phyloP scores from a whole-genome alignment of 169 alveolate genomes.

The Amoebophrya sp. region DNA sequence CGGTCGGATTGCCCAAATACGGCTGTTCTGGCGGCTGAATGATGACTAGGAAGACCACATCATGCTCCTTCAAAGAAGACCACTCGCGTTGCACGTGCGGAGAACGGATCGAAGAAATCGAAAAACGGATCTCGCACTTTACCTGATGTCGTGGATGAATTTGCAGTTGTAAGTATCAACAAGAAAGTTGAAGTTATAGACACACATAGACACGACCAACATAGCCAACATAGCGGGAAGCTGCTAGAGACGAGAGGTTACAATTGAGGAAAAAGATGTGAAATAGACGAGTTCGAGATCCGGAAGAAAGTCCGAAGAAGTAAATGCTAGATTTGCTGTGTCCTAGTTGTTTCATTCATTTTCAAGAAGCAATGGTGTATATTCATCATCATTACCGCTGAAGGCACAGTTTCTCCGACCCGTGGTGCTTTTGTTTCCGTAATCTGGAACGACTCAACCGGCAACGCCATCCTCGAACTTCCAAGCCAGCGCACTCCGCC shows the following conservation, averaged over 20 bases:
- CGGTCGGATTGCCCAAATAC: slow-evolving; percentile 11
- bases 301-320: background rate
- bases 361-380: no score
- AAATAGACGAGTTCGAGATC: background rate
- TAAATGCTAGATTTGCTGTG: background rate
- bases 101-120: background rate
- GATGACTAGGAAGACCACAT: slow-evolving; percentile 5
- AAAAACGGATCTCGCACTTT: background rate
- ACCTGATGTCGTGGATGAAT: background rate
- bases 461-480: background rate
- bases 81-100: slow-evolving; percentile 26
- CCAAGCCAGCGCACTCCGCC: slow-evolving; percentile 12
- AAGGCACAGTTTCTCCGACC: background rate
- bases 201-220: background rate
- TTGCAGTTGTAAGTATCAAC: background rate
- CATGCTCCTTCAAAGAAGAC: slow-evolving; percentile 24
- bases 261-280: background rate
- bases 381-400: slow-evolving; percentile 21
- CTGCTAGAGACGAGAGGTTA: background rate
- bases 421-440: background rate
- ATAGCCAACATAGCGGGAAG: background rate
- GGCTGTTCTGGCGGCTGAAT: background rate
- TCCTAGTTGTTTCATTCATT: background rate
- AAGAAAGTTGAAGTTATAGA: background rate
- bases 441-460: background rate